Conservation (phyloP, 23 red algal species). For the Cyanidiococcus yangmingshanensis region DNA sequence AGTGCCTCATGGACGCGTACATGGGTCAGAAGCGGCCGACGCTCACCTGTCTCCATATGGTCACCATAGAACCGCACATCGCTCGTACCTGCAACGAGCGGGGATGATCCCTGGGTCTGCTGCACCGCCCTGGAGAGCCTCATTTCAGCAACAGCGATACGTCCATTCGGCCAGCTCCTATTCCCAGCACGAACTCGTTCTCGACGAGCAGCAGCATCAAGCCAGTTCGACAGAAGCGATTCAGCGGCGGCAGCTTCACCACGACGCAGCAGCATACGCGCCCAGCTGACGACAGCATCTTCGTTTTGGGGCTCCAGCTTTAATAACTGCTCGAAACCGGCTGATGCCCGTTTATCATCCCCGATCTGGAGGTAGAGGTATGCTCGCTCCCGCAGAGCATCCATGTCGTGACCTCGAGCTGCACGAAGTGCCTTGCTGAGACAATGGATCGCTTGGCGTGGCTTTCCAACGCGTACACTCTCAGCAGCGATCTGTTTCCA, state of each 20-base stretch:
- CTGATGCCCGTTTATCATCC: background rate
- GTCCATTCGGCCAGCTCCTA: background rate
- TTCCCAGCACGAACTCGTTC: background rate
- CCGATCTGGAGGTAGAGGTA: background rate
- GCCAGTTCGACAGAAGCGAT: background rate
- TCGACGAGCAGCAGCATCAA: background rate
- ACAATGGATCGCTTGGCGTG: conserved; percentile 9
- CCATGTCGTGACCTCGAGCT: background rate
- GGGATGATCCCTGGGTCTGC: background rate
- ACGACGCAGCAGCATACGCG: background rate
- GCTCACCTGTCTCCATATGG: background rate
- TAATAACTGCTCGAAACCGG: background rate
- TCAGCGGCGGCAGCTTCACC: background rate
- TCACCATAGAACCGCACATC: background rate
- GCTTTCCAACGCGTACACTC: conserved; percentile 5
- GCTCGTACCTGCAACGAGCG: background rate
- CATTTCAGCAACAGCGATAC: background rate
- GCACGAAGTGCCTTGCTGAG: background rate
- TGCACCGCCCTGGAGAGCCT: too few species aligned
- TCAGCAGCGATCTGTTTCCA: conserved; percentile 57
- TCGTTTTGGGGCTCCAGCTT: background rate
- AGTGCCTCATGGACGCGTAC: background rate
- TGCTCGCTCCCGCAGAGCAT: background rate
- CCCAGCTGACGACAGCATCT: background rate
- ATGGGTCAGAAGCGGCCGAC: background rate